Conservation (phyloP, 345 rosid genomes). For the Eutrema yunnanense region DNA sequence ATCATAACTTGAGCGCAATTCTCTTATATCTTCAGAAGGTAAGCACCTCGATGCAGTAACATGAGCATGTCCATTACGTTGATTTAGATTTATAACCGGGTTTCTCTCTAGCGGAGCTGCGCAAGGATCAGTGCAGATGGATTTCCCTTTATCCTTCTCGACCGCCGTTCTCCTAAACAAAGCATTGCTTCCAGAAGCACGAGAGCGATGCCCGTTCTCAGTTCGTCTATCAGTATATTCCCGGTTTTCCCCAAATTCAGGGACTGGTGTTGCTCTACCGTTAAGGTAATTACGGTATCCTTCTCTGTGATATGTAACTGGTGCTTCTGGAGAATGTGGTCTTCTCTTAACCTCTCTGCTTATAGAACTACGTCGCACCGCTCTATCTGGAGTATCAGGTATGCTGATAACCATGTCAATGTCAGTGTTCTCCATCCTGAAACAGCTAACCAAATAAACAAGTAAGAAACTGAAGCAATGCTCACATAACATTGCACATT, state of each 20-base stretch:
- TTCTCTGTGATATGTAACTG: slow-evolving; percentile 25
- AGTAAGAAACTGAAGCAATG: background rate
- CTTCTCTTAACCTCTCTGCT: slow-evolving; percentile 28
- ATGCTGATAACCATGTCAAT: slow-evolving; percentile 50
- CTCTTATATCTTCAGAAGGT: slow-evolving; percentile 25
- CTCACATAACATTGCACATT: background rate
- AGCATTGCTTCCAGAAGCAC: slow-evolving; percentile 26
- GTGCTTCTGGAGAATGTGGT: slow-evolving; percentile 32
- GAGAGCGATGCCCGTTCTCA: slow-evolving; percentile 12
- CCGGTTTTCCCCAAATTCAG: slow-evolving; percentile 27
- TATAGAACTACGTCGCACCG: slow-evolving; percentile 15
- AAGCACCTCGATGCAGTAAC: slow-evolving; percentile 28
- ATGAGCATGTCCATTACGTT: slow-evolving; percentile 15
- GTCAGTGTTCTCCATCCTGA: slow-evolving; percentile 70
- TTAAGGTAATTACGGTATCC: slow-evolving; percentile 28
- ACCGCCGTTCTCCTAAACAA: slow-evolving; percentile 40
- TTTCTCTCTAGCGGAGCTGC: slow-evolving; percentile 19
- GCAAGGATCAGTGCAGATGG: slow-evolving; percentile 20
- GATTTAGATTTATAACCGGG: slow-evolving; percentile 26
- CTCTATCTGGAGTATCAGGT: slow-evolving; percentile 86
- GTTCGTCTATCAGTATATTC: slow-evolving; percentile 29
- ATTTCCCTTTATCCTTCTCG: slow-evolving; percentile 46
- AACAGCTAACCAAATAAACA: background rate
- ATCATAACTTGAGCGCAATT: slow-evolving; percentile 17
- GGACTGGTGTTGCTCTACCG: slow-evolving; percentile 27